Evolutionary conservation across 257 asterid genomes (phyloP).

Genomic region (Petrea volubilis): DNA sequence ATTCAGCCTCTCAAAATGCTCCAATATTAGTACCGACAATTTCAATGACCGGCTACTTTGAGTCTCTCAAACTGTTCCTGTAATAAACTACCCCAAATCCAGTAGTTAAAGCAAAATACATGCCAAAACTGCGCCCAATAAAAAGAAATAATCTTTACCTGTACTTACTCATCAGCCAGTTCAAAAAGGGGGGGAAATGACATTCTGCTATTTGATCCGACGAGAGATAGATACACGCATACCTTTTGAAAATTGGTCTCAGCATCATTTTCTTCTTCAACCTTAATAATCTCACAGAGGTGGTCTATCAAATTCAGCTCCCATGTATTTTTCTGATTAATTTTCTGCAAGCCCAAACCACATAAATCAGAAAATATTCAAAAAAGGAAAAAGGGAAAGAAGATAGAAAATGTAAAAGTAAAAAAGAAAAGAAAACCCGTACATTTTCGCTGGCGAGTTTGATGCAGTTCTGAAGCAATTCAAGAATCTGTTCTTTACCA

Average conservation of each 20-base stretch:
- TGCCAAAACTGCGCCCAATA: neutral
- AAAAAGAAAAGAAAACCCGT: conserved; percentile 3
- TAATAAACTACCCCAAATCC: neutral
- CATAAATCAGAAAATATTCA: neutral
- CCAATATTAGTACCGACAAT: neutral
- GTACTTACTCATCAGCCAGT: neutral
- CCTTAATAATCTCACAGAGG: conserved; percentile 74
- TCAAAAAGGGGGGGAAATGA: neutral
- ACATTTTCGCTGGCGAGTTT: conserved; percentile 97
- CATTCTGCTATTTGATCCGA: neutral
- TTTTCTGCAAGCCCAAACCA: conserved; percentile 60
- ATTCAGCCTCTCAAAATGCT: neutral
- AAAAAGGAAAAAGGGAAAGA: neutral
- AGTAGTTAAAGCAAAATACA: neutral
- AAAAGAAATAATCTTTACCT: neutral
- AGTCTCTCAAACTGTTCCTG: neutral
- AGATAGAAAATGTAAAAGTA: neutral
- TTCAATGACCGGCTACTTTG: neutral
- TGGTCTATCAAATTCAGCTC: conserved; percentile 92
- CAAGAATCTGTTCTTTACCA: conserved; percentile 79
- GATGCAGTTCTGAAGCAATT: conserved; percentile 86
- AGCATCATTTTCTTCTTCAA: conserved; percentile 74
- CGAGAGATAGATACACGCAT: neutral
- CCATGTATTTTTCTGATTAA: conserved; percentile 94
- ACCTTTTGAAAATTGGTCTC: conserved; percentile 98